A percentile compares a stretch with the other conserved stretches of the same genome.
These are phyloP conservation scores for Termitomyces sp. DNA, from an alignment of 1,284 basidiomycete species.

Conservation along the genomic window DNA sequence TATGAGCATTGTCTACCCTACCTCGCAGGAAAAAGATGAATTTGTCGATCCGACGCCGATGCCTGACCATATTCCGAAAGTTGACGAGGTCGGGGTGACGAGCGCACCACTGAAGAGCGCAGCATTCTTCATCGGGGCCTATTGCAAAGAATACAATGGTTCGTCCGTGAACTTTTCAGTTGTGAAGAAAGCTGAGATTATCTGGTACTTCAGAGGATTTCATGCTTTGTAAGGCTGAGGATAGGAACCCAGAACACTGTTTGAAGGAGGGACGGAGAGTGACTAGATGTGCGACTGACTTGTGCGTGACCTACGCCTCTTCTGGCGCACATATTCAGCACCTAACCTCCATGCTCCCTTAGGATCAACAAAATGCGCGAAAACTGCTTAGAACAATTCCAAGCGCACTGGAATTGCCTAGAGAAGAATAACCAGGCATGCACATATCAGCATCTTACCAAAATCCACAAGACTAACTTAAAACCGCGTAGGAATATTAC, in stretches of 20 bases:
- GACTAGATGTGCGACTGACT: conserved; percentile 90
- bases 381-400: conserved; percentile 86
- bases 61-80: conserved; percentile 72
- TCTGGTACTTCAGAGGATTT: conserved; percentile 82
- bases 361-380: conserved; percentile 93
- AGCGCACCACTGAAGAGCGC: conserved; percentile 96
- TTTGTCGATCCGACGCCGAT: conserved; percentile 60
- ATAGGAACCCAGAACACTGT: conserved; percentile 86
- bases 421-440: conserved; percentile 92
- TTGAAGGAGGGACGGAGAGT: conserved; percentile 95
- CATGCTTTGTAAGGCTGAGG: conserved; percentile 98
- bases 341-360: neutral
- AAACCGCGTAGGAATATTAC: conserved; percentile 73
- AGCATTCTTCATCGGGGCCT: conserved; percentile 94
- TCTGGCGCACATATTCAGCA: neutral
- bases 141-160: conserved; percentile 98
- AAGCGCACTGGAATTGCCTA: conserved; percentile 93
- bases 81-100: conserved; percentile 87
- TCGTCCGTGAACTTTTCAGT: conserved; percentile 26
- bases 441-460: conserved; percentile 1
- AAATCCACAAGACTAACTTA: conserved; percentile 3
- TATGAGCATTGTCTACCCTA: conserved; percentile 48
- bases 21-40: conserved; percentile 23
- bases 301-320: conserved; percentile 55
- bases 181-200: neutral